Evolutionary conservation across 805 yeast species (phyloP).

Genomic region (Wickerhamomyces pijperi): DNA sequence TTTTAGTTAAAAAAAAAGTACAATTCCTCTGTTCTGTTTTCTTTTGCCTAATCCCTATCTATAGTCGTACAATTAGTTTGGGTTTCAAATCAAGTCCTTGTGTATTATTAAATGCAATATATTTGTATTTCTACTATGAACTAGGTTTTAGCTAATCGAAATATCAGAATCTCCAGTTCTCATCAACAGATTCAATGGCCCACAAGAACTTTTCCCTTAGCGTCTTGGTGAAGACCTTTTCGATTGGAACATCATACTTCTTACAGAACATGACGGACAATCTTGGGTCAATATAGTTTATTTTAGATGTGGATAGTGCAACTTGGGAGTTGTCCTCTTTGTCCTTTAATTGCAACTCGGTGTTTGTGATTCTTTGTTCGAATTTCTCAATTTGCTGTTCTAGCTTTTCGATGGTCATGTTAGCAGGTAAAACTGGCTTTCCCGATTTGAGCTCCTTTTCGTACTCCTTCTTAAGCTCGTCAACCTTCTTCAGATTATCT

Average conservation of each 20-base stretch:
- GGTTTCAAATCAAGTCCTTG: no score
- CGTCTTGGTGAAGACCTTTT: constrained; percentile 84
- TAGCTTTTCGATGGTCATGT: constrained; percentile 50
- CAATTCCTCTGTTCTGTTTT: no score
- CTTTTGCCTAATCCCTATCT: no score
- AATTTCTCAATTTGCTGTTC: constrained; percentile 59
- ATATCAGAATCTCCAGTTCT: constrained; percentile 66
- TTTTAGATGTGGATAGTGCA: constrained; percentile 84
- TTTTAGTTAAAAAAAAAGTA: no score
- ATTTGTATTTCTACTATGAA: no score
- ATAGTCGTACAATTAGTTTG: no score
- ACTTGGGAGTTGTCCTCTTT: constrained; percentile 92
- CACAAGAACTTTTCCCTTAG: constrained; percentile 86
- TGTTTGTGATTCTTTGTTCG: constrained; percentile 59
- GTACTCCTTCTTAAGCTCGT: constrained; percentile 39
- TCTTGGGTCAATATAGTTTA: constrained; percentile 93
- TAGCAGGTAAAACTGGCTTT: constrained; percentile 40
- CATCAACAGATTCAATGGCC: constrained; percentile 91
- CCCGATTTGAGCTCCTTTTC: constrained; percentile 48
- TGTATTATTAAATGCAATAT: no score
- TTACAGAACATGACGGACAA: constrained; percentile 82
- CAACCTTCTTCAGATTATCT: constrained; percentile 45
- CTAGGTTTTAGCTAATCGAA: no score
- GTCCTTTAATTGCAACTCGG: constrained; percentile 70
- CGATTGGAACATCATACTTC: constrained; percentile 80